Percentiles rank a stretch among this genome's conserved stretches.
phyloP scores from a whole-genome alignment of 2,329 filamentous ascomycete species.

The Didymella glomerata region DNA sequence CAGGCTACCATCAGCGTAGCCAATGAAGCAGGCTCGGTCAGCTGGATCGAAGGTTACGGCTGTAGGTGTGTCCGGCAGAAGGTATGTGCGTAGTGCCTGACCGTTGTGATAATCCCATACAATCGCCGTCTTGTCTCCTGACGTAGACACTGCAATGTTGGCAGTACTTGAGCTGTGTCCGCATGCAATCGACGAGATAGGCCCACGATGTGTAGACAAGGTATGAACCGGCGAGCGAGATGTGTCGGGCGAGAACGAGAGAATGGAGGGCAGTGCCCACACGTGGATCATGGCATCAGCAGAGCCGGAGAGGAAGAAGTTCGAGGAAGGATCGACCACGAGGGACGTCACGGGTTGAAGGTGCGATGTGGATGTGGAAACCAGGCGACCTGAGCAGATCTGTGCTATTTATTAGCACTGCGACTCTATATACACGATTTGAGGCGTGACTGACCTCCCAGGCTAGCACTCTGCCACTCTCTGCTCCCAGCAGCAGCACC shows the following conservation, averaged over 20 bases:
- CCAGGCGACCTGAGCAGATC: constrained; percentile 77
- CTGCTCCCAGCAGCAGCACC: constrained; percentile 80
- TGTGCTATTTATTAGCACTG: constrained; percentile 45
- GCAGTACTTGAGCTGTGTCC: constrained; percentile 76
- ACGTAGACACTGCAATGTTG: constrained; percentile 84
- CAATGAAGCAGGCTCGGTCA: constrained; percentile 81
- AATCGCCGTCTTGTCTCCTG: constrained; percentile 86
- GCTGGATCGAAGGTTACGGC: constrained; percentile 82
- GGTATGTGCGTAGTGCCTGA: constrained; percentile 77
- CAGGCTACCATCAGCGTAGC: constrained; percentile 80
- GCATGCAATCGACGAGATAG: constrained; percentile 69
- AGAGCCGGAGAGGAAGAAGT: constrained; percentile 79
- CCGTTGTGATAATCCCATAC: constrained; percentile 92
- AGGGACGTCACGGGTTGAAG: constrained; percentile 82
- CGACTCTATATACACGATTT: constrained; percentile 21
- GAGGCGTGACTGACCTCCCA: constrained; percentile 77
- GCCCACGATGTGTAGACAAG: constrained; percentile 78
- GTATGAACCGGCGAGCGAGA: constrained; percentile 75
- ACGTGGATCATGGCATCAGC: constrained; percentile 90
- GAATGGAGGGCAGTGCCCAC: constrained; percentile 81
- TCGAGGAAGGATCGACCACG: constrained; percentile 72
- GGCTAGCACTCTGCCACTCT: constrained; percentile 82
- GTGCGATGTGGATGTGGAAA: constrained; percentile 79
- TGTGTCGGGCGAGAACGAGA: constrained; percentile 66
- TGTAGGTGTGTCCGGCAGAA: constrained; percentile 77